A percentile compares a stretch with the other conserved stretches of the same genome.
Conservation (phyloP, 371 early-diverging fungal species). For the Mortierella sp. region DNA sequence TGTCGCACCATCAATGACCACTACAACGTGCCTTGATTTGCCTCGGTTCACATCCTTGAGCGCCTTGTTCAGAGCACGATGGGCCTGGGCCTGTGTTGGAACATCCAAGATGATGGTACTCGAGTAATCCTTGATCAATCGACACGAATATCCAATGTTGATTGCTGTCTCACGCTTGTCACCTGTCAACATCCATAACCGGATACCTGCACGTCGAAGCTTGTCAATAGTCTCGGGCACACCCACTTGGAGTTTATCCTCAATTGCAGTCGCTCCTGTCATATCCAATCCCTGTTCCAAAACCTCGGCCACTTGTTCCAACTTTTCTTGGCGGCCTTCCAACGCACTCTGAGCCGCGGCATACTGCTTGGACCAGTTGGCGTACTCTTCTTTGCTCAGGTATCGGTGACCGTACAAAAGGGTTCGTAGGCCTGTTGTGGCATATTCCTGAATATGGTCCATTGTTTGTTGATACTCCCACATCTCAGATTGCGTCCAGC, state of each 20-base stretch:
- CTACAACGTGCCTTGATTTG: constrained; percentile 58
- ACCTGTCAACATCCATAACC: constrained; percentile 98
- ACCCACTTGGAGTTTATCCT: constrained; percentile 92
- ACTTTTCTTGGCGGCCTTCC: constrained; percentile 78
- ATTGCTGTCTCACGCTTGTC: constrained; percentile 99
- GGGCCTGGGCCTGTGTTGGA: constrained; percentile 38
- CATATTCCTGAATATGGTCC: constrained; percentile 71
- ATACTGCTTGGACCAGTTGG: constrained; percentile 78
- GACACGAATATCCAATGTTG: constrained; percentile 93
- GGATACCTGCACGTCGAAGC: constrained; percentile 91
- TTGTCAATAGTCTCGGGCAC: constrained; percentile 94
- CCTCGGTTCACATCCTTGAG: constrained; percentile 54
- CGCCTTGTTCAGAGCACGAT: constrained; percentile 56
- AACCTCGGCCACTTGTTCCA: constrained; percentile 84
- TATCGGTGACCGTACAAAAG: constrained; percentile 86
- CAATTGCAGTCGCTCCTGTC: constrained; percentile 92
- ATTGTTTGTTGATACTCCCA: constrained; percentile 57
- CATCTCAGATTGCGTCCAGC: constrained; percentile 45
- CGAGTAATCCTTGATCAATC: constrained; percentile 65
- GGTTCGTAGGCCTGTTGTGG: constrained; percentile 90
- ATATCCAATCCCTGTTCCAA: constrained; percentile 78
- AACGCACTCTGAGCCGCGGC: constrained; percentile 84
- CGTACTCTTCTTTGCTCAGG: constrained; percentile 79
- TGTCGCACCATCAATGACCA: constrained; percentile 87
- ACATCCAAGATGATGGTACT: constrained; percentile 50